Base-by-base conservation (phyloP, 2,329 filamentous ascomycete species). In the Colletotrichum falcatum region DNA sequence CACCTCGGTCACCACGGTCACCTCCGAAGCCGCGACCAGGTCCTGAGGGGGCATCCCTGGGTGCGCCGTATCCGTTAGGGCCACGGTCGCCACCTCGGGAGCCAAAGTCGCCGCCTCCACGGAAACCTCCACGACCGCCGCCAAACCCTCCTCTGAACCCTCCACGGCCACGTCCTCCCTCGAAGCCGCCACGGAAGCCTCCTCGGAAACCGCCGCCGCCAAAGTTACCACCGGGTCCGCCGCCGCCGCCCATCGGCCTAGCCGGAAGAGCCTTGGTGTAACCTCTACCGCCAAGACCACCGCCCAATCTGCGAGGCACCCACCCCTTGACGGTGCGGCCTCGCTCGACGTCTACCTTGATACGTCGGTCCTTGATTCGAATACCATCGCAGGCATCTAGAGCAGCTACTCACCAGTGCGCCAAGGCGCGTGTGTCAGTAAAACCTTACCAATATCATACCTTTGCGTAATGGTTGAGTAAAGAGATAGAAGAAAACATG, bases 331-430 rank as follows among this genome's bases (percentile, higher is more conserved):
- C 94, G 39, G 96, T 98, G 75, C 96, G 92, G 75, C 96, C 96
- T 78, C 96, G 91, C 83, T 99, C 96, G 72, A 98, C 95, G 79
- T 99, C 96, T 77, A 98, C 94, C 79, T 97, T 90, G 77, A 98
- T 93, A 76, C 92, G 91, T 78, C 95, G 91, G 79, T 97, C 95
- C 80, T 94, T 97, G 83, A 99, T 97, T 75, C 92, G 91, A 78
- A 97, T 92, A 74, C 94, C 94, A 87, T 98, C 95, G 80, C 88
- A 90, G 75, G 86, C 83, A 77, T 91, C 97, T 86, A 98, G 91
- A 82, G 96, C 96, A 87, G 95, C 96, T 97, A 88, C 83, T 87
- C 81, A 81, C 79, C 81, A 82, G 82, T 84, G 85, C 86, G 84
- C 86, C 85, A 84, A 83, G 77, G 88, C 87, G 86, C 87, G 77